These are phyloP conservation scores for Termitomyces sp. DNA, from an alignment of 768 basidiomycete genomes.

Conservation along the genomic window DNA sequence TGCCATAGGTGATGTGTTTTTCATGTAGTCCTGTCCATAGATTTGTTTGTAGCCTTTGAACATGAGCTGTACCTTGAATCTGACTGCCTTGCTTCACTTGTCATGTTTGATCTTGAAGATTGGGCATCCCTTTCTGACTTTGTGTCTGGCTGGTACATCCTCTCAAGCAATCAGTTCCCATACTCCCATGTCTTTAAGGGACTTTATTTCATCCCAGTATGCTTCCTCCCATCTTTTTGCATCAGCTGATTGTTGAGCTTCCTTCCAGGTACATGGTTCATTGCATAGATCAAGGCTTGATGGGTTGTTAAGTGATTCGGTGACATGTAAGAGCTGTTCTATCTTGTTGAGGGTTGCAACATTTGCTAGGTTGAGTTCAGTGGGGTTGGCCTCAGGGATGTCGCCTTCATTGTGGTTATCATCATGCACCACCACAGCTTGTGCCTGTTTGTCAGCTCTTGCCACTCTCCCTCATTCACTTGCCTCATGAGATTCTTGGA, in stretches of 20 bases:
- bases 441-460: not conserved
- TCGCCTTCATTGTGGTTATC: not conserved
- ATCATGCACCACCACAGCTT: not conserved
- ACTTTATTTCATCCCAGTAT: not conserved
- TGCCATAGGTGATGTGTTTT: no score
- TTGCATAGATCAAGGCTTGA: no score
- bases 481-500: not conserved
- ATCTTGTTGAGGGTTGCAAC: no score
- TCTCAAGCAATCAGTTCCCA: no score
- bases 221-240: not conserved
- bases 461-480: not conserved
- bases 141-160: not conserved
- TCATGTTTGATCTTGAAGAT: not conserved
- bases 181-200: not conserved
- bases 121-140: not conserved
- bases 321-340: no score
- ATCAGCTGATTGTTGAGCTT: no score
- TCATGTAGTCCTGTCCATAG: no score
- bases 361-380: no score
- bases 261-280: no score
- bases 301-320: no score
- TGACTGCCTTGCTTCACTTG: not conserved
- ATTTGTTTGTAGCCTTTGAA: no score
- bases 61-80: not conserved
- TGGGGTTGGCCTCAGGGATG: no score